These are phyloP conservation scores for Cylindrotheca fusiformis DNA, from an alignment of 108 stramenopile genomes.

Conservation along the genomic window DNA sequence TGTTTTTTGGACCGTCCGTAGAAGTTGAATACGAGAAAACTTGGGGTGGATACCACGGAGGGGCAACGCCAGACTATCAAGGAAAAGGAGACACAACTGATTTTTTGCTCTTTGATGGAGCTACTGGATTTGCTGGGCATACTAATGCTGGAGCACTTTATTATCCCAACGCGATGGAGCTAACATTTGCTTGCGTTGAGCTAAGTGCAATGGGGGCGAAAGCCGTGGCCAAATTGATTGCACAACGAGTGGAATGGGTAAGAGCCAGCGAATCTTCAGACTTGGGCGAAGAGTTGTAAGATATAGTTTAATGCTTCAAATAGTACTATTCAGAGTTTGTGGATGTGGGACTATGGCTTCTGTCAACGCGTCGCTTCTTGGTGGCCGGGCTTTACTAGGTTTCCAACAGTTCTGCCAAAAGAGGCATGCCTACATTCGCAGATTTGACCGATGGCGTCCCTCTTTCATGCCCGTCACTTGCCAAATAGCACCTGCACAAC, in stretches of 20 bases:
- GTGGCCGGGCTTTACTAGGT: no score
- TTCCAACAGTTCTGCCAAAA: no score
- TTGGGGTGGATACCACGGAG: constrained; percentile 58
- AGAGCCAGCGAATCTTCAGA: not conserved
- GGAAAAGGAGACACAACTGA: constrained; percentile 44
- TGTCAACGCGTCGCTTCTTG: not conserved
- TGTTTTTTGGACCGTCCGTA: constrained; percentile 51
- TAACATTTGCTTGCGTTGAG: constrained; percentile 67
- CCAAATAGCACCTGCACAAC: constrained; percentile 32
- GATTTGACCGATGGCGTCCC: constrained; percentile 13
- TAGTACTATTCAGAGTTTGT: not conserved
- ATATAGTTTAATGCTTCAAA: no score
- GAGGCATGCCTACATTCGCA: constrained; percentile 16
- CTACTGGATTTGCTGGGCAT: constrained; percentile 33
- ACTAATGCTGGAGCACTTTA: constrained; percentile 56
- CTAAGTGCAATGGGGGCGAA: constrained; percentile 75
- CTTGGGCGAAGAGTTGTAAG: constrained; percentile 26
- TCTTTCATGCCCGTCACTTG: constrained; percentile 4
- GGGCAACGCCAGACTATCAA: constrained; percentile 62
- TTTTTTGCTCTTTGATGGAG: constrained; percentile 71
- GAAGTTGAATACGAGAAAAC: constrained; percentile 46
- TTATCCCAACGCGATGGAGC: constrained; percentile 76
- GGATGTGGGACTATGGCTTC: not conserved
- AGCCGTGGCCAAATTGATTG: constrained; percentile 74
- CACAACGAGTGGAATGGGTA: constrained; percentile 47